phyloP scores from a whole-genome alignment of 805 yeast genomes.

The Teunomyces cretensis region DNA sequence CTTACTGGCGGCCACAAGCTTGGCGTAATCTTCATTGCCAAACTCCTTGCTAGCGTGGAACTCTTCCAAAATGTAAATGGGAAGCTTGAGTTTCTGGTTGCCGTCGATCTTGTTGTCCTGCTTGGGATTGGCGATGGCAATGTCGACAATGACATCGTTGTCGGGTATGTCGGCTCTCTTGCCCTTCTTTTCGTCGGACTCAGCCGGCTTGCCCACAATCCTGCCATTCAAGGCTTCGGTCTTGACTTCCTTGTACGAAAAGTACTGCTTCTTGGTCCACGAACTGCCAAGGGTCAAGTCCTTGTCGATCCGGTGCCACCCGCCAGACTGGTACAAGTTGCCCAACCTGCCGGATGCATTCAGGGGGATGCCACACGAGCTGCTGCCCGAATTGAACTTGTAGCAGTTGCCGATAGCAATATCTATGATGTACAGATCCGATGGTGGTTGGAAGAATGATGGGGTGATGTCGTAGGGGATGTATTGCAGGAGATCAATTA shows the following conservation, averaged over 20 bases:
- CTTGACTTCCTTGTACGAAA: constrained; percentile 32
- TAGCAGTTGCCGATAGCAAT: constrained; percentile 37
- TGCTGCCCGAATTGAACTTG: constrained; percentile 18
- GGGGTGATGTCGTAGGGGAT: constrained; percentile 7
- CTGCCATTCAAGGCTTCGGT: constrained; percentile 17
- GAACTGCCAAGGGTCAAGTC: constrained; percentile 46
- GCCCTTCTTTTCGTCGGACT: not conserved
- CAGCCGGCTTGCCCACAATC: constrained; percentile 3
- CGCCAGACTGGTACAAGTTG: constrained; percentile 20
- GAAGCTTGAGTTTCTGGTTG: constrained; percentile 27
- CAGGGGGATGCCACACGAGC: constrained; percentile 27
- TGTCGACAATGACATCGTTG: constrained; percentile 36
- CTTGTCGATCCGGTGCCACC: constrained; percentile 46
- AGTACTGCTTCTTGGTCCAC: constrained; percentile 43
- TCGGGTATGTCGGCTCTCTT: not conserved
- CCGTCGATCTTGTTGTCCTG: constrained; percentile 37
- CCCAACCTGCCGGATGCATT: constrained; percentile 23
- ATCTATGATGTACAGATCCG: constrained; percentile 42
- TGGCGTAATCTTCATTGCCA: constrained; percentile 26
- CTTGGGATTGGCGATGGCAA: constrained; percentile 37
- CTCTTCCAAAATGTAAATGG: constrained; percentile 28
- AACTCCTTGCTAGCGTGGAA: constrained; percentile 24
- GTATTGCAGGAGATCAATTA: constrained; percentile 33
- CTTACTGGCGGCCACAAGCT: constrained; percentile 3
- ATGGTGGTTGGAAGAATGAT: constrained; percentile 39